A percentile compares a stretch with the other conserved stretches of the same genome.
Evolutionary conservation across 495 filamentous ascomycete species (phyloP).

Genomic region (Penicillium cosmopolitanum): DNA sequence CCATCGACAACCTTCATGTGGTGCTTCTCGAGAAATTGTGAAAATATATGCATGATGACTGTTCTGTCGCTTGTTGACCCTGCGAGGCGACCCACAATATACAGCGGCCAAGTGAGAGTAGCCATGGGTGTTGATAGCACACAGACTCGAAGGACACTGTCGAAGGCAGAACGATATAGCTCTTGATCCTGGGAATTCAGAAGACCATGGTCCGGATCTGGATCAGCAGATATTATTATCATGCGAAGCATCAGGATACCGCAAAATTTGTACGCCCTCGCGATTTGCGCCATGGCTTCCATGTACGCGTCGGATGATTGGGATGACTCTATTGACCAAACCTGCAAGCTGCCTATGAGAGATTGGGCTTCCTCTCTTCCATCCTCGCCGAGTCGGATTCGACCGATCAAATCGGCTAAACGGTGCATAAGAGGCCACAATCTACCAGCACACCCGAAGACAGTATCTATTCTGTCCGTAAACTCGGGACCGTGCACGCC

Average conservation of each 20-base stretch:
- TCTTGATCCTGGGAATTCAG: not conserved
- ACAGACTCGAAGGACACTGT: slow-evolving; percentile 18
- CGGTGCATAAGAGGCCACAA: slow-evolving; percentile 17
- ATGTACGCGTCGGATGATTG: slow-evolving; percentile 2
- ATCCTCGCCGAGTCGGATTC: slow-evolving; percentile 5
- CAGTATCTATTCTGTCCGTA: slow-evolving; percentile 9
- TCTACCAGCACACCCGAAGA: slow-evolving; percentile 14
- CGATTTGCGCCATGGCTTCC: slow-evolving; percentile 19
- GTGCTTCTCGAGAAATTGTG: slow-evolving; percentile 19
- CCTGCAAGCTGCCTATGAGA: slow-evolving; percentile 1
- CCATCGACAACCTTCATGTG: slow-evolving; percentile 24
- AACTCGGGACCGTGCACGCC: not conserved
- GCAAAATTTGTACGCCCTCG: slow-evolving; percentile 14
- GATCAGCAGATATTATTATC: not conserved
- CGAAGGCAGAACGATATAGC: slow-evolving; percentile 13
- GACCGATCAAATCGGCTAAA: slow-evolving; percentile 9
- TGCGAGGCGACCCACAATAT: slow-evolving; percentile 17
- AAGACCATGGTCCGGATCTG: not conserved
- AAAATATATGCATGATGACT: slow-evolving; percentile 20
- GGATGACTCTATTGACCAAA: slow-evolving; percentile 7
- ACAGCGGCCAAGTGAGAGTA: slow-evolving; percentile 20
- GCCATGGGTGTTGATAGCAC: slow-evolving; percentile 20
- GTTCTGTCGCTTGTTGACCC: slow-evolving; percentile 17
- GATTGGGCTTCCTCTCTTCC: slow-evolving; percentile 1
- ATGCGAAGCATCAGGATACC: slow-evolving; percentile 10